phyloP scores from a whole-genome alignment of 345 rosid species.

The Carallia brachiata region DNA sequence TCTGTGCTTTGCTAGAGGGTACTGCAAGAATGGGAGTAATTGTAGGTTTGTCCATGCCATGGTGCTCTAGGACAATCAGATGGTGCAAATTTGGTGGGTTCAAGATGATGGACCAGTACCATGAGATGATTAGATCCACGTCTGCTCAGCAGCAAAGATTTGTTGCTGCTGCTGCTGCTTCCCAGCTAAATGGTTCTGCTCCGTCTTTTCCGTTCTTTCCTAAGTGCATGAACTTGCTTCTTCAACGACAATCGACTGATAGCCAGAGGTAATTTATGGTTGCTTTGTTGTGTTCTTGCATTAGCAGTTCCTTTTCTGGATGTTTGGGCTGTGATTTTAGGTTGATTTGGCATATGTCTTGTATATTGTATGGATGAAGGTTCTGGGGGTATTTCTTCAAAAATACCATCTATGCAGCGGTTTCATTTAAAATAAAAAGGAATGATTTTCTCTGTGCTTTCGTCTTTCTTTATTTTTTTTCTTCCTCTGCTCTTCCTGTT shows the following conservation, averaged over 20 bases:
- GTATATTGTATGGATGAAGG: no score
- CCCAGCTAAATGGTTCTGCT: slow-evolving; percentile 45
- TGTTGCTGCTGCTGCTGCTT: slow-evolving; percentile 33
- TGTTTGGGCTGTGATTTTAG: no score
- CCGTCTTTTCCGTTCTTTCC: slow-evolving; percentile 68
- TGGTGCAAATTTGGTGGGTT: slow-evolving; percentile 45
- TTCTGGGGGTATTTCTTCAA: no score
- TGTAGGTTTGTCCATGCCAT: slow-evolving; percentile 22
- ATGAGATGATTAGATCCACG: slow-evolving; percentile 80
- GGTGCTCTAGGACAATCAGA: slow-evolving; percentile 44
- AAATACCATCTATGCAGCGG: no score
- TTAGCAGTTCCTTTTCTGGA: background rate
- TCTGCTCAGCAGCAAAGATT: slow-evolving; percentile 69
- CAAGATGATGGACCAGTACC: slow-evolving; percentile 57
- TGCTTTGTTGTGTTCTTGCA: background rate
- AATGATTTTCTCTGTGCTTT: no score
- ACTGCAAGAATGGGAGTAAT: no score
- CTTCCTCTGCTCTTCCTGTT: background rate
- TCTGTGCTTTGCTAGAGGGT: no score
- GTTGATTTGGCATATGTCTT: no score
- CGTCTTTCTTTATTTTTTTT: background rate
- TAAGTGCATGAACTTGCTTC: slow-evolving; percentile 54
- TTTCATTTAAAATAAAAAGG: no score
- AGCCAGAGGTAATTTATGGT: slow-evolving; percentile 49
- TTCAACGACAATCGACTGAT: slow-evolving; percentile 63